These are phyloP conservation scores for Pythium guiyangense DNA, from an alignment of 352 stramenopile genomes.

Conservation along the genomic window DNA sequence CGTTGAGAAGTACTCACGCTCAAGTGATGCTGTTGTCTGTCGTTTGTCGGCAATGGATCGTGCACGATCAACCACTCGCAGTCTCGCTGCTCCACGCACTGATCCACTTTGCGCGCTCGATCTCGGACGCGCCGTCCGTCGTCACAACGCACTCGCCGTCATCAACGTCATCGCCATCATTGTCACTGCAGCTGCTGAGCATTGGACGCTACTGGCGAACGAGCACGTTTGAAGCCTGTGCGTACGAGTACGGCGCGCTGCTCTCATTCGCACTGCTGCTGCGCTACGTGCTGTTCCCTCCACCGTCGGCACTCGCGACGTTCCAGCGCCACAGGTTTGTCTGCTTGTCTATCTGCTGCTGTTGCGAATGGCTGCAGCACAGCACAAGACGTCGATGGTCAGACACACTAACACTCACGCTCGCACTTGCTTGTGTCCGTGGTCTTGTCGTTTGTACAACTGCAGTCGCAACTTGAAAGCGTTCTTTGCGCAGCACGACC, in stretches of 20 bases:
- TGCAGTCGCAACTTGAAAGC: conserved; percentile 26
- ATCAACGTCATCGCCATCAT: too few relatives aligned
- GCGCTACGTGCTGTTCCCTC: conserved; percentile 32
- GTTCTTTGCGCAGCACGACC: conserved; percentile 51
- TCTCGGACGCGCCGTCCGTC: conserved; percentile 3
- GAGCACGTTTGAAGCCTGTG: conserved; percentile 3
- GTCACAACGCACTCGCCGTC: too few relatives aligned
- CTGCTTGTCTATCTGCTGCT: not conserved
- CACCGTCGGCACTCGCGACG: conserved; percentile 25
- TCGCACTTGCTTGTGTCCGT: not conserved
- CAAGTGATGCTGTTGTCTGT: too few relatives aligned
- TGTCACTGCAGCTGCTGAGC: not conserved
- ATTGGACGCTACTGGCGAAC: conserved; percentile 8
- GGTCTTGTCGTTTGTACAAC: too few relatives aligned
- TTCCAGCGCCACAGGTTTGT: conserved; percentile 30
- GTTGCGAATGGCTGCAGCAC: too few relatives aligned
- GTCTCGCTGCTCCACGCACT: conserved; percentile 14
- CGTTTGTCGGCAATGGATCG: too few relatives aligned
- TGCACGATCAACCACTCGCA: not conserved
- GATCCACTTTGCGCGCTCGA: conserved; percentile 14
- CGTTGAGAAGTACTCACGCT: too few relatives aligned
- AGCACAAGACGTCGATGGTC: too few relatives aligned
- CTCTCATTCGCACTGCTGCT: conserved; percentile 29
- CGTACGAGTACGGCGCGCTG: conserved; percentile 25
- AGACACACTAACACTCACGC: too few relatives aligned